Evolutionary conservation across 2,329 filamentous ascomycete genomes (phyloP).

Genomic region (Blastomyces gilchristii): DNA sequence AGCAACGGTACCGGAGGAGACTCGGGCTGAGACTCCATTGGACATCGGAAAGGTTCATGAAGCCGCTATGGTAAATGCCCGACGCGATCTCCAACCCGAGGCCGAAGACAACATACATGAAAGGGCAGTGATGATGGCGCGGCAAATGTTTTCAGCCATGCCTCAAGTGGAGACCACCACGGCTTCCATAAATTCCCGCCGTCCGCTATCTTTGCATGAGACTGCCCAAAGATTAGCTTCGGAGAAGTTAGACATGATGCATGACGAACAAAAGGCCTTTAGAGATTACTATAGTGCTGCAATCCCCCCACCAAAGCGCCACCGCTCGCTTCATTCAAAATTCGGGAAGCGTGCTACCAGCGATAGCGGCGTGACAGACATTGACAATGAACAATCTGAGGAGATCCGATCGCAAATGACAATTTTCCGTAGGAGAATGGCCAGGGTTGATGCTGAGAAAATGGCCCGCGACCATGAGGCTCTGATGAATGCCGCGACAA

Average conservation of each 20-base stretch:
- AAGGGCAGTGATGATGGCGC: conserved; percentile 74
- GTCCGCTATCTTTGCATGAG: conserved; percentile 53
- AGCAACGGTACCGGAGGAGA: conserved; percentile 37
- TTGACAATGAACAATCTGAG: conserved; percentile 55
- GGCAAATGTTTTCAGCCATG: conserved; percentile 59
- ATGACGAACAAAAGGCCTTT: conserved; percentile 56
- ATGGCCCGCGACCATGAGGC: conserved; percentile 59
- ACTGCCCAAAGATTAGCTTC: conserved; percentile 71
- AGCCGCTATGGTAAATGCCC: conserved; percentile 54
- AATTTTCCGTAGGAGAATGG: conserved; percentile 55
- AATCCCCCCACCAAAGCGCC: conserved; percentile 40
- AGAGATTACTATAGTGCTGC: conserved; percentile 61
- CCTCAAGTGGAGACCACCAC: conserved; percentile 53
- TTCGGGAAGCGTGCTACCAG: conserved; percentile 53
- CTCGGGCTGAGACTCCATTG: conserved; percentile 16
- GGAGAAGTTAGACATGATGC: conserved; percentile 64
- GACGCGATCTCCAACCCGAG: conserved; percentile 64
- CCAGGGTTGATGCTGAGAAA: conserved; percentile 61
- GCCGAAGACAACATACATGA: conserved; percentile 56
- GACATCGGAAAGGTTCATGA: conserved; percentile 52
- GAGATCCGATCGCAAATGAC: conserved; percentile 65
- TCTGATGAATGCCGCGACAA: conserved; percentile 63
- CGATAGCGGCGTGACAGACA: conserved; percentile 47
- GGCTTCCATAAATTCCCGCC: conserved; percentile 12
- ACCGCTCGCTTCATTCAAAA: conserved; percentile 33